Percentiles rank a stretch among this genome's conserved stretches.
phyloP scores from a whole-genome alignment of 2,329 filamentous ascomycete genomes.

The Pseudogymnoascus sp. region DNA sequence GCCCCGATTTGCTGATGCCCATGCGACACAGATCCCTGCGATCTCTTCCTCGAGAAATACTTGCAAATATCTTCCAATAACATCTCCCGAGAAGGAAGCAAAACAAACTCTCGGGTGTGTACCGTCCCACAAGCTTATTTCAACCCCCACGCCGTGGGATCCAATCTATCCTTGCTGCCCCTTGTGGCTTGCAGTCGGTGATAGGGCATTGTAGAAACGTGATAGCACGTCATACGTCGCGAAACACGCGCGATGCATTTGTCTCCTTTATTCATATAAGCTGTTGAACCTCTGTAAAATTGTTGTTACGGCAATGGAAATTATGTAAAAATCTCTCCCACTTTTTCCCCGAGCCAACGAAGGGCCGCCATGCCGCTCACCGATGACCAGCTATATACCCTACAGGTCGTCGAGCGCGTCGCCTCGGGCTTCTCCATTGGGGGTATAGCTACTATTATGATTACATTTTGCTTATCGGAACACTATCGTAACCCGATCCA shows the following conservation, averaged over 20 bases:
- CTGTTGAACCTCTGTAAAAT: background rate
- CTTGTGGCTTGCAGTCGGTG: background rate
- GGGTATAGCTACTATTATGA: slow-evolving; percentile 62
- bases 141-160: background rate
- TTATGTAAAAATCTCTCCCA: slow-evolving; percentile 2
- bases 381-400: slow-evolving; percentile 38
- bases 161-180: background rate
- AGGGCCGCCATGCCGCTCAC: slow-evolving; percentile 11
- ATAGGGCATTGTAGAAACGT: background rate
- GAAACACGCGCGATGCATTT: background rate
- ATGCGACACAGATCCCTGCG: background rate
- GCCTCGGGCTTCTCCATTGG: slow-evolving; percentile 62
- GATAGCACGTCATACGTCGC: slow-evolving; percentile 1
- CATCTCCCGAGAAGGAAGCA: background rate
- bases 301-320: background rate
- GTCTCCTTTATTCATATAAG: background rate
- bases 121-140: background rate
- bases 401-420: slow-evolving; percentile 55
- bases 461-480: slow-evolving; percentile 56
- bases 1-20: background rate
- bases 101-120: background rate
- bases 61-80: background rate
- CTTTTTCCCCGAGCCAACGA: background rate
- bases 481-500: slow-evolving; percentile 76
- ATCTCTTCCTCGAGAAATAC: background rate